phyloP scores from a whole-genome alignment of 2,329 filamentous ascomycete genomes.

The Aspergillus proliferans region DNA sequence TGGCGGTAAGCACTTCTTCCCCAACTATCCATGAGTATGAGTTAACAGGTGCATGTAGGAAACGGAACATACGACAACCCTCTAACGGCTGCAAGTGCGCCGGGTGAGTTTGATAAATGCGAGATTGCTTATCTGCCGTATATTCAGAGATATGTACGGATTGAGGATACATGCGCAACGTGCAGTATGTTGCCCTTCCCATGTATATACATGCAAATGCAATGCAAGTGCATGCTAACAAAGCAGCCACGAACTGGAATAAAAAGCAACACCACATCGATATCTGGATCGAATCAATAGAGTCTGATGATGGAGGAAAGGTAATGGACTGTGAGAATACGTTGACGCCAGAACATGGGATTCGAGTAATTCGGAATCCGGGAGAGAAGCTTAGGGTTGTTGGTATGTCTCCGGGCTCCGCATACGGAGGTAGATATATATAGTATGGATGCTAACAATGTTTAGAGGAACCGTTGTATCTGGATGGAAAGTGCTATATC shows the following conservation, averaged over 20 bases:
- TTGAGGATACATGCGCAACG: constrained; percentile 8
- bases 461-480: background rate
- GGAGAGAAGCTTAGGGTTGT: background rate
- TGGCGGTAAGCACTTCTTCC: background rate
- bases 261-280: constrained; percentile 6
- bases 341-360: constrained; percentile 2
- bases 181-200: constrained; percentile 3
- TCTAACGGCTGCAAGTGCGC: constrained; percentile 7
- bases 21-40: background rate
- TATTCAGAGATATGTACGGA: constrained; percentile 7
- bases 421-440: background rate
- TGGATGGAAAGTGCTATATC: background rate
- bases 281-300: constrained; percentile 7
- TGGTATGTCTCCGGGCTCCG: background rate
- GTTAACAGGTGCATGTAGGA: background rate
- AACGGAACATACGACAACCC: constrained; percentile 8
- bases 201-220: too few species aligned
- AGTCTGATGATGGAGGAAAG: background rate
- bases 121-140: constrained; percentile 10
- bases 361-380: constrained; percentile 2
- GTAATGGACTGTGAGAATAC: constrained; percentile 6
- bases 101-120: constrained; percentile 8
- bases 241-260: constrained; percentile 3
- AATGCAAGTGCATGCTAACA: background rate
- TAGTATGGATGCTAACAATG: background rate